Base-by-base conservation (phyloP, 2,329 filamentous ascomycete genomes). In the Mycosphaerella sp. region DNA sequence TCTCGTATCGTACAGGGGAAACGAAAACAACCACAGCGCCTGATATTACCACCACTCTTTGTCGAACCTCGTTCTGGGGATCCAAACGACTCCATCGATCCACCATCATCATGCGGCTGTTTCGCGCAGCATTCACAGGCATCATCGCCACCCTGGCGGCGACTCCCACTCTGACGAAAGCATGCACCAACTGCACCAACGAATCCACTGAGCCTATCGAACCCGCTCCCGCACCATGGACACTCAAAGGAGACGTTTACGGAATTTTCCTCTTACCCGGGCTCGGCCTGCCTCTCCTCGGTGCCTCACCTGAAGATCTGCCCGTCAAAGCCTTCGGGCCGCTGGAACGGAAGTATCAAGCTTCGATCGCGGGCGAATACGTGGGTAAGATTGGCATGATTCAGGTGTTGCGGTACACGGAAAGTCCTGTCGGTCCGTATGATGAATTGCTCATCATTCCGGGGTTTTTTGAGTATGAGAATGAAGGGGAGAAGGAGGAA, bases 371-470 rank as follows among this genome's bases (percentile, higher is more conserved):
- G 11, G 57, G 54, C 12, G 48, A 55, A n/a, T 59, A 50, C 41
- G 36, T 43, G n/a, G 57, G 57, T 6, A 40, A 32, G n/a, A 12
- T 59, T 10, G 60, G 60, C n/a, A 56, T 58, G 54, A 54, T 62
- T 26, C 59, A 59, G 42, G 47, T 62, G 21, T 47, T 62, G 5
- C 56, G 60, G 5, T 62, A 62, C 39, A 59, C 55, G 6, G 57
- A 61, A 23, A 58, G 53, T 49, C 60, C 59, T 10, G 59, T 59
- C 8, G 60, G 60, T 6, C 50, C 56, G 7, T 61, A 62, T 39
- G 60, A 62, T 53, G 60, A 62, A 51, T 45, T 62, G 6, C 38
- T 59, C n/a, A 54, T 61, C 36, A 50, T 61, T n/a, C 59, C 57
- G 6, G 59, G 59, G 5, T 56, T 48, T 39, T 61, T 59, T 39